These are phyloP conservation scores for Verticillium zaregamsianum DNA, from an alignment of 2,329 filamentous ascomycete genomes.

Conservation along the genomic window DNA sequence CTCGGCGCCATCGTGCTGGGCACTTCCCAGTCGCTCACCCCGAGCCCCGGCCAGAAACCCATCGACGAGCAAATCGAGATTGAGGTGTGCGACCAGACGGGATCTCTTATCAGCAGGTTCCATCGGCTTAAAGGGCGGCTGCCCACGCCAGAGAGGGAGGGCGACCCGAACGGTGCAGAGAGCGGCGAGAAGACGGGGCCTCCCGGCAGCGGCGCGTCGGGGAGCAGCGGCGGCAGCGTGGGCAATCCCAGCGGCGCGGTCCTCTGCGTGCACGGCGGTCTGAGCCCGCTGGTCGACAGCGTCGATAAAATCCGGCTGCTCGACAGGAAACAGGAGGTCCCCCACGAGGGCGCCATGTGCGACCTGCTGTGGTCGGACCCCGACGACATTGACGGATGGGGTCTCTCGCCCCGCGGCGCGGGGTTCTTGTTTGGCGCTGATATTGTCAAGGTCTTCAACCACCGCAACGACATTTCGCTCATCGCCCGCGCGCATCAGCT, in stretches of 20 bases:
- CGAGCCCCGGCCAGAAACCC: constrained; percentile 40
- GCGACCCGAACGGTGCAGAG: constrained; percentile 21
- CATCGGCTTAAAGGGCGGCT: constrained; percentile 39
- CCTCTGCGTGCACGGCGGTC: constrained; percentile 90
- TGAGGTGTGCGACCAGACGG: constrained; percentile 83
- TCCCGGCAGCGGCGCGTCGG: constrained; percentile 75
- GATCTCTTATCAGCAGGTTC: constrained; percentile 72
- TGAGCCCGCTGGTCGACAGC: constrained; percentile 86
- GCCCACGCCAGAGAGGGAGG: constrained; percentile 8
- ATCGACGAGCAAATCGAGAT: constrained; percentile 78
- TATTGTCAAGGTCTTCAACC: constrained; percentile 94
- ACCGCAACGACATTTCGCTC: constrained; percentile 85
- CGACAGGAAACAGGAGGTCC: constrained; percentile 96
- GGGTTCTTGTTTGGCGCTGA: constrained; percentile 94
- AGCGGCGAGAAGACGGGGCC: constrained; percentile 54
- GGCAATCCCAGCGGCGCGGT: constrained; percentile 76
- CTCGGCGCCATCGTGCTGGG: constrained; percentile 89
- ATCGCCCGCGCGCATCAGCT: constrained; percentile 95
- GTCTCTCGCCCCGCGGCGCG: constrained; percentile 85
- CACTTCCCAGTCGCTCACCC: constrained; percentile 61
- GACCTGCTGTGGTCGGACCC: constrained; percentile 97
- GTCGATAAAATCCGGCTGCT: constrained; percentile 94
- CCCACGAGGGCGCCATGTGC: constrained; percentile 98
- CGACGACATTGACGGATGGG: constrained; percentile 97
- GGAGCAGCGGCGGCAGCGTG: constrained; percentile 58